phyloP scores from a whole-genome alignment of 1,284 basidiomycete genomes.

The Grifola frondosa region DNA sequence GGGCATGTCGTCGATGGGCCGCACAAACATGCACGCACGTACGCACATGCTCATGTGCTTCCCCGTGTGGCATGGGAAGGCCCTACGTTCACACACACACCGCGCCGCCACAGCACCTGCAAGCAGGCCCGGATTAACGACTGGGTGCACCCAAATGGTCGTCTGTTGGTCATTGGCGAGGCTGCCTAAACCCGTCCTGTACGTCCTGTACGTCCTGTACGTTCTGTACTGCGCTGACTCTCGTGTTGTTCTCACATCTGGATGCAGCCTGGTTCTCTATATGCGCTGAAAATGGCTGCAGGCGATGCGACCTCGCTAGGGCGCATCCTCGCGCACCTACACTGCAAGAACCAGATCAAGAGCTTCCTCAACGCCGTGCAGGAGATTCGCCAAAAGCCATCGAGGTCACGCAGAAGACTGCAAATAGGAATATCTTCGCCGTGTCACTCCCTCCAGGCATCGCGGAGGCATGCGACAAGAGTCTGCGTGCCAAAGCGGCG shows the following conservation, averaged over 20 bases:
- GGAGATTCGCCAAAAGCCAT: slow-evolving; percentile 38
- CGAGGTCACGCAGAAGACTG: slow-evolving; percentile 12
- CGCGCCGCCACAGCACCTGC: too few relatives aligned
- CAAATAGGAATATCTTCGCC: slow-evolving; percentile 22
- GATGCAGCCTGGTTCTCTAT: slow-evolving; percentile 50
- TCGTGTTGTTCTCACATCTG: too few relatives aligned
- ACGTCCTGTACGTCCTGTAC: slow-evolving; percentile 17
- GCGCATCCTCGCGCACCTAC: slow-evolving; percentile 55
- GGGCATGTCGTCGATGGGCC: too few relatives aligned
- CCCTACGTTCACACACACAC: too few relatives aligned
- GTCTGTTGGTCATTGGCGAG: slow-evolving; percentile 29
- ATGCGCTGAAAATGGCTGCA: slow-evolving; percentile 48
- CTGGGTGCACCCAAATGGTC: slow-evolving; percentile 27
- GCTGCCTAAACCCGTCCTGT: slow-evolving; percentile 56
- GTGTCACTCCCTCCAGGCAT: slow-evolving; percentile 21
- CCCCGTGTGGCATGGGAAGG: too few relatives aligned
- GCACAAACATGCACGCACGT: too few relatives aligned
- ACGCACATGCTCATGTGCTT: too few relatives aligned
- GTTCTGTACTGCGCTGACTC: too few relatives aligned
- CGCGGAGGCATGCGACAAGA: slow-evolving; percentile 10
- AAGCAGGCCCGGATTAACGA: too few relatives aligned
- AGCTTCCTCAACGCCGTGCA: slow-evolving; percentile 52
- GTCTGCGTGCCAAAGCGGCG: slow-evolving; percentile 11
- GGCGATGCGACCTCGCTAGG: slow-evolving; percentile 61
- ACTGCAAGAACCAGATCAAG: slow-evolving; percentile 47